Base-by-base conservation (phyloP, 2,329 filamentous ascomycete genomes). In the Apiospora rasikravindrae region DNA sequence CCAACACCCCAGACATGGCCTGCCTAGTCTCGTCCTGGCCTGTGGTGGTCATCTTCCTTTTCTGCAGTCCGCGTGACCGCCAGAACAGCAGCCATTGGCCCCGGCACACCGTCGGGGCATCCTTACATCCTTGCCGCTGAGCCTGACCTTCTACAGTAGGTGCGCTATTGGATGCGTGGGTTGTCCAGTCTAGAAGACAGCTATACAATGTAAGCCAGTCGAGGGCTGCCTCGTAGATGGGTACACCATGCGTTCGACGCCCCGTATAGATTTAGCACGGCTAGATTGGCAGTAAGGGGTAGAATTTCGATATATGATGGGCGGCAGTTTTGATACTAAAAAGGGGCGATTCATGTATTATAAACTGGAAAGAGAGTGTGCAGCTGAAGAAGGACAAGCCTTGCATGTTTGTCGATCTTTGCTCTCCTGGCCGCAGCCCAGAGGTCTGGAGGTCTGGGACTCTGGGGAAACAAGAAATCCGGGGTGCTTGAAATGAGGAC, bases 41-140 rank as follows among this genome's bases (percentile, higher is more conserved):
- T 57, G 51, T 57, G 33, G 51, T 57, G 33, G 57, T 64, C 57
- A 64, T 64, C 57, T 64, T 64, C 57, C 57, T 64, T 64, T 64
- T 64, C 57, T 64, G 29, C 57, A 40, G 33, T 64, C 57, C 57
- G 57, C 57, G 57, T 64, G 57, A 64, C 57, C 29, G 57, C 11
- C 57, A 64, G 57, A 6, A 40, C 33, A 5, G 29, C 57, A 40
- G 57, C 33, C 57, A 64, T 64, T 64, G 57, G 57, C 57, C 40
- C n/a, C n/a, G 57, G 19, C 22, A n/a, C 13, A 26, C n/a, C 49
- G 22, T 40, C 40, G 33, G 22, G 40, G 57, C 22, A 22, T 61
- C 53, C 51, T 57, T 57, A 19, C 22, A 64, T 40, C 57, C 57
- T 40, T 64, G 57, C 29, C 22, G 13, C 33, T 40, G 57, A 24